Base-by-base conservation (phyloP, 495 filamentous ascomycete species). In the Eremomyces bilateralis region DNA sequence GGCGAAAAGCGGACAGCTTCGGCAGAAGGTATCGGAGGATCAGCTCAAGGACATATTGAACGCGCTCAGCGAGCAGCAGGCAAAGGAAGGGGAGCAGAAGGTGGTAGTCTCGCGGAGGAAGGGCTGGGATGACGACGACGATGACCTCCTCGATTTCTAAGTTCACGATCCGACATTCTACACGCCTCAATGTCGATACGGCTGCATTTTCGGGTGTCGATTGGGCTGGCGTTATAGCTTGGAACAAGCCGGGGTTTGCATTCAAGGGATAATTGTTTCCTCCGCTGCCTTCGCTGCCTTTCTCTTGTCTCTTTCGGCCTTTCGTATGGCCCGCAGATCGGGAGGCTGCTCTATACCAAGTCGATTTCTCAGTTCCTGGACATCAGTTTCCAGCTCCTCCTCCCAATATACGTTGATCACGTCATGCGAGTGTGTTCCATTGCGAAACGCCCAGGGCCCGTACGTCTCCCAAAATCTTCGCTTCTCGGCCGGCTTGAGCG, bases 401-500 rank as follows among this genome's bases (percentile, higher is more conserved):
- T 97, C 88, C 90, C 90, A 97, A 44, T 92, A 97, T 4, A 97
- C 78, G 59, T 93, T 94, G 38, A 97, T 83, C 20, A 97, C 60
- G 53, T 92, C 82, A 45, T 75, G 67, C 36, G 70, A 65, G 29
- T 62, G 46, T 44, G 84, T 32, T 10, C 88, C 88, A 57, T 85
- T 93, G 21, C 67, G 56, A 27, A 94, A 52, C 33, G 90, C 88
- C 88, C 88, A 97, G 2, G 90, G 88, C 25, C 81, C 54, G 56
- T 91, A 93, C 0, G 72, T 65, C 1, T 51, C 58, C 44, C 69
- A 71, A 33, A 92, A 82, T 38, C 90, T 58, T 36, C 59, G 46
- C 49, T 76, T 62, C 58, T 92, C 82, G 11, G 61, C 68, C 22
- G 62, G 58, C 61, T 90, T 91, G 55, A 95, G 58, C 34, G 73